Evolutionary conservation across 306 rosid species (phyloP).

Genomic region (Dryas octopetala): DNA sequence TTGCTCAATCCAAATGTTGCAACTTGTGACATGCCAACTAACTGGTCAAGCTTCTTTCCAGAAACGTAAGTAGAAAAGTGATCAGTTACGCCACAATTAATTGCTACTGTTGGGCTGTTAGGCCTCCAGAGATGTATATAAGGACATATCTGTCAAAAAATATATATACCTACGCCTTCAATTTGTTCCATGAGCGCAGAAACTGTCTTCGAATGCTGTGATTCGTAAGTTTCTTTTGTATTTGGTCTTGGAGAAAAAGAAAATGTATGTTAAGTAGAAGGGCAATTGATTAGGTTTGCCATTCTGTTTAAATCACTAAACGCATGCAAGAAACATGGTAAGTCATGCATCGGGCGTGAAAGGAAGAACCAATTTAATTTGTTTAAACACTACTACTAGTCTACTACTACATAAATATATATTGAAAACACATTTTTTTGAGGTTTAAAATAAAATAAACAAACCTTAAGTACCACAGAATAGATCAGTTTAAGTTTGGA

Average conservation of each 20-base stretch:
- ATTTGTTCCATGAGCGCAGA: no score
- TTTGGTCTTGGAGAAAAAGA: background rate
- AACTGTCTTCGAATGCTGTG: no score
- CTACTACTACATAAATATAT: background rate
- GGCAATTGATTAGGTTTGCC: background rate
- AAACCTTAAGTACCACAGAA: background rate
- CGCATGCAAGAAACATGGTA: conserved; percentile 49
- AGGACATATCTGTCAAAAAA: no score
- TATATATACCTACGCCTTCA: no score
- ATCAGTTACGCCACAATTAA: no score
- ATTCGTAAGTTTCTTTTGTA: no score
- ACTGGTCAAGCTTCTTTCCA: no score
- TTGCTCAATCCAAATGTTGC: no score
- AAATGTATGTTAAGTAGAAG: background rate
- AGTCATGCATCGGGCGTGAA: conserved; percentile 39
- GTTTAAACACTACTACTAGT: conserved; percentile 10
- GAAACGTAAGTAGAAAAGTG: no score
- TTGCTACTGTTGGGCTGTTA: no score
- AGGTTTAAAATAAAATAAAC: background rate
- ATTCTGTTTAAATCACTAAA: conserved; percentile 13
- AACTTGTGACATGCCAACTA: no score
- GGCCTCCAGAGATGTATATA: no score
- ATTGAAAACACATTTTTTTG: background rate
- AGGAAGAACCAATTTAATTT: conserved; percentile 9
- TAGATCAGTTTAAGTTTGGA: background rate